Evolutionary conservation across 1,284 basidiomycete species (phyloP).

Genomic region (Cystodermella granulosa): DNA sequence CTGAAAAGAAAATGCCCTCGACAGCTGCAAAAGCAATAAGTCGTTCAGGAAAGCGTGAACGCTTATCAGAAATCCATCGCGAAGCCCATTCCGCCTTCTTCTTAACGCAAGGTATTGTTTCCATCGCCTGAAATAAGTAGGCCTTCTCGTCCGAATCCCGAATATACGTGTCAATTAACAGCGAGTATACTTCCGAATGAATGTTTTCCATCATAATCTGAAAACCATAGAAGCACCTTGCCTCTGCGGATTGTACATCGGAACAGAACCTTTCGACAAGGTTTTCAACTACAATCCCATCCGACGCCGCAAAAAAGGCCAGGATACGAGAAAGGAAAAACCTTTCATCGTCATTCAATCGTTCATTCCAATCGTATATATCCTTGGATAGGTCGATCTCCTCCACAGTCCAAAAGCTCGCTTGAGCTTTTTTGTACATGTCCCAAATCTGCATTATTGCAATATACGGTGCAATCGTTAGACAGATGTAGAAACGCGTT

Average conservation of each 20-base stretch:
- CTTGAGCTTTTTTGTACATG: slow-evolving; percentile 89
- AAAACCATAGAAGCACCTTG: slow-evolving; percentile 97
- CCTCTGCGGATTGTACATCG: slow-evolving; percentile 92
- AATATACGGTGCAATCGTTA: no score
- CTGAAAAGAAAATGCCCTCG: no score
- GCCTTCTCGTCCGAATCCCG: slow-evolving; percentile 81
- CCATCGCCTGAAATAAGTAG: slow-evolving; percentile 90
- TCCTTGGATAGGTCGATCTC: slow-evolving; percentile 96
- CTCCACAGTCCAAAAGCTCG: slow-evolving; percentile 95
- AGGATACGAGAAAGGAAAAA: slow-evolving; percentile 96
- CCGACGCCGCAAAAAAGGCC: slow-evolving; percentile 94
- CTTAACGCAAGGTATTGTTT: slow-evolving; percentile 88
- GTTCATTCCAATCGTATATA: slow-evolving; percentile 84
- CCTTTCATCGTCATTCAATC: slow-evolving; percentile 84
- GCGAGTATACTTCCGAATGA: slow-evolving; percentile 95
- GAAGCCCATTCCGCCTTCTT: slow-evolving; percentile 94
- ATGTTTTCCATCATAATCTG: slow-evolving; percentile 99
- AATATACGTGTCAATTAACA: slow-evolving; percentile 97
- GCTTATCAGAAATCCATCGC: slow-evolving; percentile 83
- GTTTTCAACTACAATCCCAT: slow-evolving; percentile 98
- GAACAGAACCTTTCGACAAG: slow-evolving; percentile 90
- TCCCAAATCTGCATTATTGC: slow-evolving; percentile 99
- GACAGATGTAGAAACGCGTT: no score
- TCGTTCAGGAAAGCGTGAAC: slow-evolving; percentile 85
- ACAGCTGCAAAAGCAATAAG: slow-evolving; percentile 94